phyloP scores from a whole-genome alignment of 306 rosid genomes.

The Vachellia collinsii region DNA sequence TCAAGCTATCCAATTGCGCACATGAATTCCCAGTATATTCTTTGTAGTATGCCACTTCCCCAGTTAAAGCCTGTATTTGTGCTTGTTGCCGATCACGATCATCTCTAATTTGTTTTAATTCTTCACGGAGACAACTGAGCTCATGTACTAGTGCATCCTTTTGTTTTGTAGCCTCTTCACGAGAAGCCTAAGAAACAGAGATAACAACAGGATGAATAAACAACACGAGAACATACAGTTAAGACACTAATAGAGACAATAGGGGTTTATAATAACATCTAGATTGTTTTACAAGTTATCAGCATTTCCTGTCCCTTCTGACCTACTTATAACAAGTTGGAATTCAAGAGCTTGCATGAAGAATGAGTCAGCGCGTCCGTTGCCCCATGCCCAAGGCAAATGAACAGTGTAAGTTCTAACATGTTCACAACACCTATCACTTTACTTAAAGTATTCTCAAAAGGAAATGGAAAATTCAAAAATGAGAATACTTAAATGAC shows the following conservation, averaged over 20 bases:
- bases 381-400: neutral
- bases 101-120: slow-evolving; percentile 75
- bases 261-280: slow-evolving; percentile 13
- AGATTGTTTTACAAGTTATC: slow-evolving; percentile 1
- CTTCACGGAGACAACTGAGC: slow-evolving; percentile 70
- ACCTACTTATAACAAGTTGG: slow-evolving; percentile 5
- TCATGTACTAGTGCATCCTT: slow-evolving; percentile 58
- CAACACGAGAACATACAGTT: slow-evolving; percentile 7
- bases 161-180: slow-evolving; percentile 60
- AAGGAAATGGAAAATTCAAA: neutral
- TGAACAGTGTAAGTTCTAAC: neutral
- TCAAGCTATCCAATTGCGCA: neutral
- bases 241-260: neutral
- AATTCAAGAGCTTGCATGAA: slow-evolving; percentile 28
- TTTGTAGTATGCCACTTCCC: slow-evolving; percentile 60
- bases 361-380: neutral
- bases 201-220: neutral
- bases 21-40: slow-evolving; percentile 23
- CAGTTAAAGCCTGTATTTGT: slow-evolving; percentile 57
- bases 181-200: slow-evolving; percentile 57
- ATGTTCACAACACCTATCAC: slow-evolving; percentile 1
- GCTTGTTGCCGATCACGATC: slow-evolving; percentile 70
- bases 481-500: neutral
- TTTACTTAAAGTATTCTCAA: slow-evolving; percentile 16
- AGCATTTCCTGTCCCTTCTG: slow-evolving; percentile 12